Evolutionary conservation across 106 monocot species (phyloP).

Genomic region (Acanthochlamys bracteata): DNA sequence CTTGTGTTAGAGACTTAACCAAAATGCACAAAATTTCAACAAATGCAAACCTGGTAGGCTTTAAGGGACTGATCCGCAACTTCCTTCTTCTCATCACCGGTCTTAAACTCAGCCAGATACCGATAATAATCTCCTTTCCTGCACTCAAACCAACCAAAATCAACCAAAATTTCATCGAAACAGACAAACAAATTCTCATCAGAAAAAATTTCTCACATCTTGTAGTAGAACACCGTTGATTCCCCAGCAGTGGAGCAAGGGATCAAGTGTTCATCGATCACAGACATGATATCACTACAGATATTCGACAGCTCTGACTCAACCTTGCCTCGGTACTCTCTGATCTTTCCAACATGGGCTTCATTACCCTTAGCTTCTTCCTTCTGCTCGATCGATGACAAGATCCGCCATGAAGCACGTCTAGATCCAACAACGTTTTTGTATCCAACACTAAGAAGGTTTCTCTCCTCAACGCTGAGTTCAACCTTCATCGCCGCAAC

Average conservation of each 20-base stretch:
- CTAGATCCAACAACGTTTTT: slow-evolving; percentile 36
- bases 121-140: slow-evolving; percentile 52
- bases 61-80: slow-evolving; percentile 49
- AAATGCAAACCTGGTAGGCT: slow-evolving; percentile 36
- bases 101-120: slow-evolving; percentile 50
- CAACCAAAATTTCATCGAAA: not conserved
- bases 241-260: slow-evolving; percentile 42
- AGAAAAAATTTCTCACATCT: slow-evolving; percentile 30
- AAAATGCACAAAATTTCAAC: not conserved
- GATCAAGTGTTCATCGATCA: slow-evolving; percentile 52
- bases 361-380: slow-evolving; percentile 27
- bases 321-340: slow-evolving; percentile 30
- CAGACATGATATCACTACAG: slow-evolving; percentile 43
- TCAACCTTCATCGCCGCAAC: slow-evolving; percentile 38
- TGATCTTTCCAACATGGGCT: slow-evolving; percentile 12
- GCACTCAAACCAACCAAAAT: not conserved
- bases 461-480: slow-evolving; percentile 44
- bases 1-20: no score
- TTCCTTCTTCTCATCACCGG: slow-evolving; percentile 43
- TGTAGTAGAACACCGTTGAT: slow-evolving; percentile 53
- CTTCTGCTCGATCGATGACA: slow-evolving; percentile 35
- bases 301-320: slow-evolving; percentile 38
- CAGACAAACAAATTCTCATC: no score
- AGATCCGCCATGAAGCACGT: slow-evolving; percentile 42
- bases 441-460: slow-evolving; percentile 32